phyloP scores from a whole-genome alignment of 2,329 filamentous ascomycete species.

The Botrytis tulipae region DNA sequence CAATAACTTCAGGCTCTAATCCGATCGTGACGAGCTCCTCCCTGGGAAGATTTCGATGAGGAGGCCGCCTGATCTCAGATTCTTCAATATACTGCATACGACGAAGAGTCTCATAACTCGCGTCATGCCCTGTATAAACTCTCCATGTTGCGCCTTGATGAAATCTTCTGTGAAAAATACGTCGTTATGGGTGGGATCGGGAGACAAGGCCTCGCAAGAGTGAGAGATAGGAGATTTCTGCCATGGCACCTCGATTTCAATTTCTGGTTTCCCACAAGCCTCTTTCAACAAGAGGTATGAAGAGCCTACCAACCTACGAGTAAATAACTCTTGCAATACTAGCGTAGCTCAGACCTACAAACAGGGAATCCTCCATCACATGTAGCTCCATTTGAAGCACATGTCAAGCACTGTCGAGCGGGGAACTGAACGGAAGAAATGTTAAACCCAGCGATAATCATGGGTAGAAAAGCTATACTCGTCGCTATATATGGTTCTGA shows the following conservation, averaged over 20 bases:
- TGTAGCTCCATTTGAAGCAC: slow-evolving; percentile 9
- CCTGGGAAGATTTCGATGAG: slow-evolving; percentile 2
- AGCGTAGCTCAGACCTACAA: slow-evolving; percentile 7
- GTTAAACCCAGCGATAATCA: not conserved
- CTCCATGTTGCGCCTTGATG: slow-evolving; percentile 5
- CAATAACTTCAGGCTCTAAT: slow-evolving; percentile 15
- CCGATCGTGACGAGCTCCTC: slow-evolving; percentile 9
- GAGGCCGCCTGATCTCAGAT: slow-evolving; percentile 7
- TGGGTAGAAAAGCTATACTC: no score
- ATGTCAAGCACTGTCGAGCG: not conserved
- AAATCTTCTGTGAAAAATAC: slow-evolving; percentile 15
- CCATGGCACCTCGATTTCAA: slow-evolving; percentile 5
- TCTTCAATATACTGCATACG: slow-evolving; percentile 1
- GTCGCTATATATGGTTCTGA: not conserved
- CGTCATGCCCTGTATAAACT: slow-evolving; percentile 8
- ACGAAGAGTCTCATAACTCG: slow-evolving; percentile 8
- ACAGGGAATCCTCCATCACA: slow-evolving; percentile 5
- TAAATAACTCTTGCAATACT: not conserved
- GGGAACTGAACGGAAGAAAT: not conserved
- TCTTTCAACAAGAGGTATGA: not conserved
- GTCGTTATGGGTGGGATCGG: not conserved
- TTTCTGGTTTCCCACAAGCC: slow-evolving; percentile 1
- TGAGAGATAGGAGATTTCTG: slow-evolving; percentile 7
- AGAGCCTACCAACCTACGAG: not conserved
- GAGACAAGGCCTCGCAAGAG: not conserved